Conservation (phyloP, 805 yeast species). For the Candida chauliodis region DNA sequence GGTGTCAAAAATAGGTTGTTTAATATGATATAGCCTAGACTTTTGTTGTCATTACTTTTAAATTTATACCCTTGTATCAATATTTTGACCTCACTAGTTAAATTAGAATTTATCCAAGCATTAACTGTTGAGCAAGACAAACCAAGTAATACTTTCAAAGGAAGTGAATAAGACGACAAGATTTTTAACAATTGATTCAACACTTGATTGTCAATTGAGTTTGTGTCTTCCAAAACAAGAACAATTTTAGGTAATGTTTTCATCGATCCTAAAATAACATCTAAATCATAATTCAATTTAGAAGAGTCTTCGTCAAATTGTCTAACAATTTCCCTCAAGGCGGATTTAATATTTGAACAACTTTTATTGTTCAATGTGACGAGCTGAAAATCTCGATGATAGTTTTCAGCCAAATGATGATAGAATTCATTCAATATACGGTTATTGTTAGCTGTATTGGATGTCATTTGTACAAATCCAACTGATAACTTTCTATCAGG, state of each 20-base stretch:
- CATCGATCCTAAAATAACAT: slow-evolving; percentile 8
- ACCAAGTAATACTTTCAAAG: slow-evolving; percentile 34
- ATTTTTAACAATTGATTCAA: slow-evolving; percentile 33
- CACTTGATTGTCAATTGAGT: slow-evolving; percentile 30
- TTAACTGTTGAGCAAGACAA: slow-evolving; percentile 32
- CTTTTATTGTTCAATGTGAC: slow-evolving; percentile 28
- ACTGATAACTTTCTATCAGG: slow-evolving; percentile 19
- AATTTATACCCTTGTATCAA: slow-evolving; percentile 29
- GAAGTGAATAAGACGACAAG: slow-evolving; percentile 27
- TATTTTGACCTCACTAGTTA: slow-evolving; percentile 28
- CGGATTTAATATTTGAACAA: slow-evolving; percentile 26
- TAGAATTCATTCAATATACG: slow-evolving; percentile 36
- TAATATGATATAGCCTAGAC: slow-evolving; percentile 31
- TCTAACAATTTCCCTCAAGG: slow-evolving; percentile 30
- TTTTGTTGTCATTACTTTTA: slow-evolving; percentile 28
- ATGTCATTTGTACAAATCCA: slow-evolving; percentile 34
- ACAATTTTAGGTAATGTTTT: background rate
- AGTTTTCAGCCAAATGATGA: slow-evolving; percentile 12
- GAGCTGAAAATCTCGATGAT: slow-evolving; percentile 16
- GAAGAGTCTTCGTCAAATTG: slow-evolving; percentile 21
- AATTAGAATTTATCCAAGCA: slow-evolving; percentile 32
- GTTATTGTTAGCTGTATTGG: slow-evolving; percentile 39
- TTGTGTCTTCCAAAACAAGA: slow-evolving; percentile 36
- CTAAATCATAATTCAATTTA: slow-evolving; percentile 33
- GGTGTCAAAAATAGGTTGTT: slow-evolving; percentile 29